Base-by-base conservation (phyloP, 176 grass and related monocot genomes). In the Dactylis glomerata region DNA sequence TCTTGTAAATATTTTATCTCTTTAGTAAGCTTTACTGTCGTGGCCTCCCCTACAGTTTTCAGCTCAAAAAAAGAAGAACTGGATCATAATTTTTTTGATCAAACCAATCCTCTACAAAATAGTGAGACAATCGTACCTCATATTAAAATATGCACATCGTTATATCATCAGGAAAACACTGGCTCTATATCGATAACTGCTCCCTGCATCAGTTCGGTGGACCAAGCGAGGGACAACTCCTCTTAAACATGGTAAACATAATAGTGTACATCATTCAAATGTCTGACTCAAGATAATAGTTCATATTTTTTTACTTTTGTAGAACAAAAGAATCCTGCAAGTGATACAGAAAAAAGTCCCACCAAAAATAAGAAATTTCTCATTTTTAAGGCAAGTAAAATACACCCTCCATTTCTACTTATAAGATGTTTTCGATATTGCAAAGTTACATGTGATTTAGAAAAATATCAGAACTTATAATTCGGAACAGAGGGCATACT, bases 161-260 rank as follows among this genome's bases (percentile, higher is more conserved):
- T 50, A 50, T 50, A 50, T 50, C 47, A 50, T 19, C 4, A 50
- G 47, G 30, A 79, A 73, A 88, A 58, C 38, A 46, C 22, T 19
- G 31, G 11, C 52, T 81, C 81, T 81, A 94, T 83, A 91, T 90
- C 87, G 85, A 88, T 37, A 90, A 70, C 19, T 86, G 92, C 52
- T 94, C 90, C 77, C 3, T 87, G 56, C 40, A 82, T 86, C 62
- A 77, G 77, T 85, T 81, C 38, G 50, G 58, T 82, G 31, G 28
- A 71, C 52, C 14, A 52, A 83, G 61, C 13, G 27, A 68, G 16
- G 24, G 30, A 31, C 7, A 82, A 14, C 22, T 26, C 23, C 51
- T 56, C 15, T 68, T 57, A 85, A 87, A 73, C 75, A 82, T 64
- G 41, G 65, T 34, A 76, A 85, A 70, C 23, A 72, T 85, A 52